phyloP scores from a whole-genome alignment of 768 basidiomycete genomes.

The Rhodotorula graminis region DNA sequence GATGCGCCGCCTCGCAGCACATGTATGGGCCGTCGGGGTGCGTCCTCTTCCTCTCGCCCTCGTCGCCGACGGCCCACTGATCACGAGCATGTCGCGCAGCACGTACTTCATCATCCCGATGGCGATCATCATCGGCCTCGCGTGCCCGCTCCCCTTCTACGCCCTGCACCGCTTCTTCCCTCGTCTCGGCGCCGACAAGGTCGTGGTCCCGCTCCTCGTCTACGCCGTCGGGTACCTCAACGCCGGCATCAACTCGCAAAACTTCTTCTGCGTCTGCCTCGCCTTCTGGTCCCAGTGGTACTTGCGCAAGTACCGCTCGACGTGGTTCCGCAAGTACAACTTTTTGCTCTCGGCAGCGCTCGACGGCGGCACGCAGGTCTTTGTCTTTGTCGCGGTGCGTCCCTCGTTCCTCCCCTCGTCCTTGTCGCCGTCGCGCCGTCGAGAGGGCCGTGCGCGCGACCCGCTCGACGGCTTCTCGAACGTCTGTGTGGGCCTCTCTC shows the following conservation, averaged over 20 bases:
- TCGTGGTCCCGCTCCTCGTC: conserved; percentile 40
- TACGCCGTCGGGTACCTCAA: conserved; percentile 54
- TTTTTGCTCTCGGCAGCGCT: conserved; percentile 58
- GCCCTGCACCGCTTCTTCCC: conserved; percentile 52
- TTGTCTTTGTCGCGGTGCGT: conserved; percentile 52
- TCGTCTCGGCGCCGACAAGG: conserved; percentile 52
- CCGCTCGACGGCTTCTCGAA: too few relatives aligned
- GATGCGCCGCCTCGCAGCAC: neutral
- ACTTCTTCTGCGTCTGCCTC: conserved; percentile 56
- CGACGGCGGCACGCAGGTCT: conserved; percentile 55
- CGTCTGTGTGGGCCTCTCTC: too few relatives aligned
- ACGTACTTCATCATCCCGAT: conserved; percentile 56
- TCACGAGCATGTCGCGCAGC: conserved; percentile 37
- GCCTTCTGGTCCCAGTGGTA: conserved; percentile 60
- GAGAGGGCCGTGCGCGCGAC: neutral
- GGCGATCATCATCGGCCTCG: conserved; percentile 53
- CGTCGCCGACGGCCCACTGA: neutral
- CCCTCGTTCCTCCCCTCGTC: conserved; percentile 55
- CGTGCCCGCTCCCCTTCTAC: conserved; percentile 58
- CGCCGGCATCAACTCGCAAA: conserved; percentile 58
- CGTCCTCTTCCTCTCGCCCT: neutral
- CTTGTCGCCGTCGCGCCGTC: conserved; percentile 37
- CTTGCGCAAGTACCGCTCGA: conserved; percentile 55
- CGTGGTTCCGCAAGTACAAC: conserved; percentile 58
- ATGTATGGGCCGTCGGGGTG: conserved; percentile 34